These are phyloP conservation scores for Pseudogymnoascus pannorum DNA, from an alignment of 2,329 filamentous ascomycete genomes.

Conservation along the genomic window DNA sequence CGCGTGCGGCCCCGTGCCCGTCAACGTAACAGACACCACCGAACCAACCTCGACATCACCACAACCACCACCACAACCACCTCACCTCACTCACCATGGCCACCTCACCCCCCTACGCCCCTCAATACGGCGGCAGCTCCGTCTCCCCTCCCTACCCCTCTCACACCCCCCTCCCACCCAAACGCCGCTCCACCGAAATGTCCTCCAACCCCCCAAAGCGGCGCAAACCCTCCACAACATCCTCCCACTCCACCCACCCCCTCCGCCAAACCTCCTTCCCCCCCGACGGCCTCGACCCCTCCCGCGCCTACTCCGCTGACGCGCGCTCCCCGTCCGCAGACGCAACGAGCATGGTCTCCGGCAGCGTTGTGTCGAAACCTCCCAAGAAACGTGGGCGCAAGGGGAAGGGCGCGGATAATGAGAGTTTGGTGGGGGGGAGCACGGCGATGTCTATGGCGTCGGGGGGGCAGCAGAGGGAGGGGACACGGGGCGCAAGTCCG, in stretches of 20 bases:
- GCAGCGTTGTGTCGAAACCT: conserved; percentile 44
- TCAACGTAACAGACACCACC: background rate
- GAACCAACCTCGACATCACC: background rate
- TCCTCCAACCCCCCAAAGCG: conserved; percentile 50
- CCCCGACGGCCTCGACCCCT: conserved; percentile 44
- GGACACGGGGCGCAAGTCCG: conserved; percentile 19
- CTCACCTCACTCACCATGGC: background rate
- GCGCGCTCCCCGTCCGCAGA: conserved; percentile 61
- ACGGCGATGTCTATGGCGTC: conserved; percentile 32
- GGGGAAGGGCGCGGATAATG: conserved; percentile 49
- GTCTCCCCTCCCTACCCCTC: conserved; percentile 49
- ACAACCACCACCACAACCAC: background rate
- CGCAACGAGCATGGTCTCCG: conserved; percentile 51
- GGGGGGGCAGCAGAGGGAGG: conserved; percentile 40
- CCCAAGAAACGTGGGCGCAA: conserved; percentile 58
- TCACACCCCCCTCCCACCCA: conserved; percentile 45
- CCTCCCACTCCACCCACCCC: conserved; percentile 51
- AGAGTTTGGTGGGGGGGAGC: conserved; percentile 23
- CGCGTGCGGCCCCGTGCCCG: background rate
- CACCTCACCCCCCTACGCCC: background rate
- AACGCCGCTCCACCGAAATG: conserved; percentile 55
- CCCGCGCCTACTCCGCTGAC: conserved; percentile 41
- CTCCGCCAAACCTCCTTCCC: conserved; percentile 78
- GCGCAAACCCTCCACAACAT: conserved; percentile 60
- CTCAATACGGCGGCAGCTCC: conserved; percentile 23